Conservation (phyloP, 495 filamentous ascomycete species). For the Xylaria castorea region DNA sequence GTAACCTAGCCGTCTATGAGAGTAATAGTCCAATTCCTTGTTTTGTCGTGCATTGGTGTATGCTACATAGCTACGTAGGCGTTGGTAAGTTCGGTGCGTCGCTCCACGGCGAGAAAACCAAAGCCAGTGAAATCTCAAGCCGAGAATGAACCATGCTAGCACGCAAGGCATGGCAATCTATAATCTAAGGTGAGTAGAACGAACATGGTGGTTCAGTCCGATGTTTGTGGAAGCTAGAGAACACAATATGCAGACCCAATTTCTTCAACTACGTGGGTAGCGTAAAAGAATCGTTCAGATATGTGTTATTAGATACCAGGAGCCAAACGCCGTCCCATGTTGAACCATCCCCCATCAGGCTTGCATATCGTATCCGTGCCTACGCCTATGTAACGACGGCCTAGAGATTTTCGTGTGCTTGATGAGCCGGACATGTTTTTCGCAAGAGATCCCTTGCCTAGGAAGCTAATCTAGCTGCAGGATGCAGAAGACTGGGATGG, state of each 20-base stretch:
- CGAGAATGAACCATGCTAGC: constrained; percentile 4
- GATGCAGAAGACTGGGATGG: constrained; percentile 18
- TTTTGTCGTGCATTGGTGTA: background rate
- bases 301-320: background rate
- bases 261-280: constrained; percentile 2
- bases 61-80: background rate
- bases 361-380: constrained; percentile 20
- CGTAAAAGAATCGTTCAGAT: background rate
- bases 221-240: background rate
- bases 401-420: background rate
- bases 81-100: background rate
- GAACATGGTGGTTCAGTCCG: background rate
- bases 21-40: background rate
- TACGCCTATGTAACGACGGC: constrained; percentile 7
- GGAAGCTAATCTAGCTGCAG: constrained; percentile 26
- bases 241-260: background rate
- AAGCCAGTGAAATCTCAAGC: constrained; percentile 7
- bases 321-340: background rate
- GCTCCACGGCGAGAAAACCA: constrained; percentile 6
- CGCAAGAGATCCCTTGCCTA: constrained; percentile 1
- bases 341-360: background rate
- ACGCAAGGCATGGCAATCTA: background rate
- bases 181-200: background rate
- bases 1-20: background rate
- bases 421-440: background rate